Evolutionary conservation across 257 asterid genomes (phyloP), one percentile per base, ranked within the genome.

Genomic region (Nicotiana otophora): DNA sequence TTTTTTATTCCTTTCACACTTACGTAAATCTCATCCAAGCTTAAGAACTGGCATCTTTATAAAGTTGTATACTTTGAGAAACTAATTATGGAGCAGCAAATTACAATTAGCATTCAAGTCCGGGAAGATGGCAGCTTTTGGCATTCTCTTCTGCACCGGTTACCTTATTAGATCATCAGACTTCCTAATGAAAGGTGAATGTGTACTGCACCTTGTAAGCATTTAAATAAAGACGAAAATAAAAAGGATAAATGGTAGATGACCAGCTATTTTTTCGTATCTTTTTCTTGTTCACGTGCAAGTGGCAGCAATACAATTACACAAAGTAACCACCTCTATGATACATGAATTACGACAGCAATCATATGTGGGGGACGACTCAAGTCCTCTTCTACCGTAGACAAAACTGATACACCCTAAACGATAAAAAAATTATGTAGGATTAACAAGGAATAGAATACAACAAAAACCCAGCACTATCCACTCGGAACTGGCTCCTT

Each of bases 401-500:
- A 82, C 55, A 84, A 85, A 85, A 86, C 84, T 81, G 86, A 88
- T 83, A 86, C 85, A 88, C 85, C 58, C 92, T 90, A 89, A 85
- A 78, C 68, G 68, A 81, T 65, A 82, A 80, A 83, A 84, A 54
- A 15, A 53, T 77, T 66, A 81, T 10, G 61, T 81, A 64, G 30
- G 74, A 69, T 86, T 85, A 87, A 65, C 65, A 20, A 57, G 82
- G 82, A 82, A 83, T 19, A 80, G 36, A 82, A 84, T 72, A 64
- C 62, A 74, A 77, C 74, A 30, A 76, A 80, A 30, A 58, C 87
- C 61, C 82, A 84, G 81, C 85, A 82, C 91, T 82, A 70, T 83
- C 80, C 84, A 69, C 81, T 2, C 48, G 0, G 48, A 42, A 42
- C 48, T 42, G 51, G 51, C 51, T 9, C 51, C 51, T 42, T 42